Percentiles rank a stretch among this genome's conserved stretches.
phyloP scores from a whole-genome alignment of 805 yeast genomes.

The Cyberlindnera bimundalis region DNA sequence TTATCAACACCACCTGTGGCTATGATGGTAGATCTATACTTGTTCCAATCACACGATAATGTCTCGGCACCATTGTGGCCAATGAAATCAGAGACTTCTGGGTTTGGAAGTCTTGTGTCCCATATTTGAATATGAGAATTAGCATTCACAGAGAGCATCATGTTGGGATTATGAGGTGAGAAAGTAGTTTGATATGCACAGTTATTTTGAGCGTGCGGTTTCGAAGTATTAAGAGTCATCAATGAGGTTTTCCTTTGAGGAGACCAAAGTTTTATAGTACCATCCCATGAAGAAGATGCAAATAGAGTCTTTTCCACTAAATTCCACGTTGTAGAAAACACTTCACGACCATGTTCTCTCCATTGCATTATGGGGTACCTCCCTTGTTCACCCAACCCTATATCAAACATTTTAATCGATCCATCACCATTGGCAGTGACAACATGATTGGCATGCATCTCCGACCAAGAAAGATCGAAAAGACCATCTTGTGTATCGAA shows the following conservation, averaged over 20 bases:
- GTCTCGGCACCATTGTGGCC: constrained; percentile 83
- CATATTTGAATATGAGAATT: constrained; percentile 74
- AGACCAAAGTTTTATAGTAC: constrained; percentile 76
- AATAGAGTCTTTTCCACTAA: constrained; percentile 63
- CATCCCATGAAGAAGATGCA: constrained; percentile 90
- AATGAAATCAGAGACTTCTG: constrained; percentile 52
- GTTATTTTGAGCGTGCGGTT: constrained; percentile 34
- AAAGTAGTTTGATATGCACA: constrained; percentile 80
- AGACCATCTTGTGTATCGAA: constrained; percentile 94
- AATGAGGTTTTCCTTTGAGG: constrained; percentile 57
- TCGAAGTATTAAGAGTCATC: constrained; percentile 45
- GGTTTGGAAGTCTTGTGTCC: constrained; percentile 73
- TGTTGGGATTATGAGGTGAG: constrained; percentile 79
- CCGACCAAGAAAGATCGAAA: constrained; percentile 88
- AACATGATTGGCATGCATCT: constrained; percentile 81
- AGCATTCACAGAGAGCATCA: constrained; percentile 68
- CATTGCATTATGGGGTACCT: constrained; percentile 67
- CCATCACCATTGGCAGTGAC: constrained; percentile 90
- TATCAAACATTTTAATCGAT: constrained; percentile 75
- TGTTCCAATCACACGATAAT: constrained; percentile 84
- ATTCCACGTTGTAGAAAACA: constrained; percentile 72
- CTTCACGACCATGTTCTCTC: constrained; percentile 76
- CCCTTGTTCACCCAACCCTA: constrained; percentile 44
- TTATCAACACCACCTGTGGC: constrained; percentile 95
- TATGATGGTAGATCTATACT: constrained; percentile 71